Conservation (phyloP, 2,329 filamentous ascomycete genomes). For the Xylariaceae sp. region DNA sequence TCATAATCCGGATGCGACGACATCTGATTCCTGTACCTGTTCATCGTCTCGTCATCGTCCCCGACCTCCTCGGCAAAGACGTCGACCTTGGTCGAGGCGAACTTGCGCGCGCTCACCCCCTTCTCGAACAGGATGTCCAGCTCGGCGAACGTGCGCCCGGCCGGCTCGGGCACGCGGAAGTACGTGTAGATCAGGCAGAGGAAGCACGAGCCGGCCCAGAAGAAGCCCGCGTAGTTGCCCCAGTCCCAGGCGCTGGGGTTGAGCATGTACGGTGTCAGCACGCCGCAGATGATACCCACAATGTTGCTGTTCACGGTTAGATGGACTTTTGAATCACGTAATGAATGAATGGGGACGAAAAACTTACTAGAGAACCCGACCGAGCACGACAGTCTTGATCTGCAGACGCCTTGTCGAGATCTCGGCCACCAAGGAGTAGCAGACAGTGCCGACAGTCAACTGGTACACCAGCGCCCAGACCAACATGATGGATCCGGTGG, state of each 20-base stretch:
- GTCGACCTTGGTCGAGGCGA: slow-evolving; percentile 53
- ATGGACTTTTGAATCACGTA: no score
- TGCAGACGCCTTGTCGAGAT: slow-evolving; percentile 76
- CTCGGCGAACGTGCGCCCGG: slow-evolving; percentile 77
- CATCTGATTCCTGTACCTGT: slow-evolving; percentile 42
- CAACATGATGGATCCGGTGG: slow-evolving; percentile 81
- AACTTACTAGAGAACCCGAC: slow-evolving; percentile 70
- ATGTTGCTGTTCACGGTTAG: slow-evolving; percentile 52
- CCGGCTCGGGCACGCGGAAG: slow-evolving; percentile 75
- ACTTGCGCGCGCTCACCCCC: slow-evolving; percentile 65
- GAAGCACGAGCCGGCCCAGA: slow-evolving; percentile 79
- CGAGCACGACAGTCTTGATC: slow-evolving; percentile 87
- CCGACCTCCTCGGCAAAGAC: slow-evolving; percentile 50
- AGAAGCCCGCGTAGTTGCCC: slow-evolving; percentile 82
- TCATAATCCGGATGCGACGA: slow-evolving; percentile 23
- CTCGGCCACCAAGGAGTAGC: slow-evolving; percentile 83
- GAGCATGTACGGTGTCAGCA: slow-evolving; percentile 88
- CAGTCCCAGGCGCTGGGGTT: slow-evolving; percentile 85
- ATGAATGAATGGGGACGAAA: no score
- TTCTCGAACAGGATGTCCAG: slow-evolving; percentile 79
- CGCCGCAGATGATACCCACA: slow-evolving; percentile 72
- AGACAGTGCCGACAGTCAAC: slow-evolving; percentile 80
- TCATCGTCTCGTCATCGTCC: slow-evolving; percentile 41
- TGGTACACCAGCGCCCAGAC: slow-evolving; percentile 80
- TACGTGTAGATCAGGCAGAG: slow-evolving; percentile 75